A percentile compares a stretch with the other conserved stretches of the same genome.
Conservation (phyloP, 805 yeast genomes). For the Suhomyces prunicola region DNA sequence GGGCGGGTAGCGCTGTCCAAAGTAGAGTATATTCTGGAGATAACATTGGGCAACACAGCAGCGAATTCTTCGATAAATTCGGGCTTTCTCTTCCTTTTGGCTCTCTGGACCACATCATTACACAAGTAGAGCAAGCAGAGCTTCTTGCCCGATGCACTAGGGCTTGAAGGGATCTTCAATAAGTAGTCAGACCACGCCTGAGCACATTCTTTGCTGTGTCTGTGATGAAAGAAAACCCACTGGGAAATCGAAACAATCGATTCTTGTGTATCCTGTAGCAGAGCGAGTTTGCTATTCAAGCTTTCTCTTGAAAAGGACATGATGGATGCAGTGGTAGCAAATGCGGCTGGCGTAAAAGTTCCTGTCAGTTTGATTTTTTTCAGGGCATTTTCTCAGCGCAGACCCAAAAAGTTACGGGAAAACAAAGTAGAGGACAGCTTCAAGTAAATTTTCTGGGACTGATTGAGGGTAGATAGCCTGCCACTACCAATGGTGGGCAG, state of each 20-base stretch:
- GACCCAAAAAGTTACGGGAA: neutral
- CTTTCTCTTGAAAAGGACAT: constrained; percentile 53
- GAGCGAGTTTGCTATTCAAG: constrained; percentile 45
- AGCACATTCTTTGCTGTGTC: constrained; percentile 54
- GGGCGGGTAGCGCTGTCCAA: constrained; percentile 39
- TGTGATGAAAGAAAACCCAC: constrained; percentile 68
- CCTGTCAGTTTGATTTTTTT: neutral
- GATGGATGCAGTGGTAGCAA: neutral
- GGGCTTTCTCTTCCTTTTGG: constrained; percentile 56
- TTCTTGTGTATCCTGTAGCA: constrained; percentile 60
- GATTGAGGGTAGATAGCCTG: neutral
- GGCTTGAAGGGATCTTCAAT: constrained; percentile 9
- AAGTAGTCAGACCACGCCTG: constrained; percentile 48
- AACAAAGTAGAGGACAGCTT: neutral
- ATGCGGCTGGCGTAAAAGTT: neutral
- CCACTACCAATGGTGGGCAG: neutral
- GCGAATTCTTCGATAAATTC: constrained; percentile 62
- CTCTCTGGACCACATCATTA: constrained; percentile 80
- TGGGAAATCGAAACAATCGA: constrained; percentile 72
- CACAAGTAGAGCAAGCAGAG: constrained; percentile 65
- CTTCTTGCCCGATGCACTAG: constrained; percentile 30
- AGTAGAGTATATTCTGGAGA: constrained; percentile 28
- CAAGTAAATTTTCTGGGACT: no score
- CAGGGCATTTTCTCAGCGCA: neutral
- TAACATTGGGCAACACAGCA: constrained; percentile 41